Percentiles rank a stretch among this genome's conserved stretches.
Evolutionary conservation across 2,329 filamentous ascomycete genomes (phyloP).

Genomic region (Claviceps digitariae): DNA sequence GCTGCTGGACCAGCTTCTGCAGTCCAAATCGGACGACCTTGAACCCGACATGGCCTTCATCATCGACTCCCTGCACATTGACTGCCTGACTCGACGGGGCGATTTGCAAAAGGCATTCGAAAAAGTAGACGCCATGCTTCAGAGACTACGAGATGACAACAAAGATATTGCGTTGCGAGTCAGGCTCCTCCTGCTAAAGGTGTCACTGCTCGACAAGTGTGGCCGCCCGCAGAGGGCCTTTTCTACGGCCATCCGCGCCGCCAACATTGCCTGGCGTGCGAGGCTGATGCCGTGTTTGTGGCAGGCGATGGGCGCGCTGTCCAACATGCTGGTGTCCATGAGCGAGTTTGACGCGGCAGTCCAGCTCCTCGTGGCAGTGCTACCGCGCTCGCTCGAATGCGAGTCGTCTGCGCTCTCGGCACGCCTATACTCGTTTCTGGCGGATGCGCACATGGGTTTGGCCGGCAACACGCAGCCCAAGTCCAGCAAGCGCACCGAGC

Average conservation of each 20-base stretch:
- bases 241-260: constrained; percentile 61
- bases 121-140: constrained; percentile 32
- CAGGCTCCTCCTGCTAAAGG: constrained; percentile 60
- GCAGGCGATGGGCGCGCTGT: constrained; percentile 54
- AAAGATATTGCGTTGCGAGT: constrained; percentile 51
- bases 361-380: constrained; percentile 50
- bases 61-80: constrained; percentile 38
- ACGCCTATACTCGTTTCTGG: constrained; percentile 54
- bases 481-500: constrained; percentile 36
- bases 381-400: constrained; percentile 66
- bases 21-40: constrained; percentile 35
- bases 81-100: constrained; percentile 34
- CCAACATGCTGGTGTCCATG: constrained; percentile 54
- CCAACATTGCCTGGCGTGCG: constrained; percentile 57
- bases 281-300: constrained; percentile 58
- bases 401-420: constrained; percentile 50
- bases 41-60: constrained; percentile 39
- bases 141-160: constrained; percentile 29
- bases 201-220: constrained; percentile 51
- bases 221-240: constrained; percentile 63
- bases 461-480: constrained; percentile 40
- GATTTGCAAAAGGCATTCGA: constrained; percentile 33
- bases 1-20: constrained; percentile 37
- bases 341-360: constrained; percentile 56
- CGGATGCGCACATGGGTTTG: constrained; percentile 66